Evolutionary conservation across 2,329 filamentous ascomycete species (phyloP), one percentile per base, ranked within the genome.

Genomic region (Scolecobasidium constrictum): DNA sequence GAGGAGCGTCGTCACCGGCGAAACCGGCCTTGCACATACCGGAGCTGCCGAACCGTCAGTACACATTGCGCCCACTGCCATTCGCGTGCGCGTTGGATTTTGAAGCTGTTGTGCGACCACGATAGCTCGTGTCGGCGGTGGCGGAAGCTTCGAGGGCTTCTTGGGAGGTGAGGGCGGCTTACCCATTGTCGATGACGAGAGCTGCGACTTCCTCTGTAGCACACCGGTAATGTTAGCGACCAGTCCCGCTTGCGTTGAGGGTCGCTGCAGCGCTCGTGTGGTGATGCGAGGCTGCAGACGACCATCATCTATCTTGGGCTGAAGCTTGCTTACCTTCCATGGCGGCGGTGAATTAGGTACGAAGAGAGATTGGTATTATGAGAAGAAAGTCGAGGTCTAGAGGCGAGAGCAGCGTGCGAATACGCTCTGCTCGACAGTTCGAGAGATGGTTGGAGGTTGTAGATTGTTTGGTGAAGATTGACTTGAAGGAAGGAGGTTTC

Each of bases 131-230:
- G n/a, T n/a, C n/a, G n/a, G n/a, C n/a, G n/a, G n/a, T n/a, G n/a
- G n/a, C n/a, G n/a, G n/a, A n/a, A n/a, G n/a, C n/a, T n/a, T n/a
- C n/a, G n/a, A n/a, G n/a, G n/a, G n/a, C n/a, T n/a, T n/a, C n/a
- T 31, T 7, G n/a, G 33, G 50, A 45, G 46, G 55, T 56, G 53
- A 57, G 54, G 53, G 56, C 61, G 72, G 75, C 88, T 86, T 90
- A 98, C 92, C 92, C 92, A 96, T 98, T 98, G 88, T 98, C 92
- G 76, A 98, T 96, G 73, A 98, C 92, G 86, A 98, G 88, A 72
- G 92, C 92, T 72, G 92, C 92, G 73, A 98, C 92, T 86, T 98
- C 92, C 81, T 98, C 92, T 96, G 67, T 71, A 72, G 43, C 46
- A 49, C 48, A 46, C 49, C 40, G 50, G 42, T 18, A 18, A 49